Base-by-base conservation (phyloP, 2,329 filamentous ascomycete species). In the Botrytis hyacinthi region DNA sequence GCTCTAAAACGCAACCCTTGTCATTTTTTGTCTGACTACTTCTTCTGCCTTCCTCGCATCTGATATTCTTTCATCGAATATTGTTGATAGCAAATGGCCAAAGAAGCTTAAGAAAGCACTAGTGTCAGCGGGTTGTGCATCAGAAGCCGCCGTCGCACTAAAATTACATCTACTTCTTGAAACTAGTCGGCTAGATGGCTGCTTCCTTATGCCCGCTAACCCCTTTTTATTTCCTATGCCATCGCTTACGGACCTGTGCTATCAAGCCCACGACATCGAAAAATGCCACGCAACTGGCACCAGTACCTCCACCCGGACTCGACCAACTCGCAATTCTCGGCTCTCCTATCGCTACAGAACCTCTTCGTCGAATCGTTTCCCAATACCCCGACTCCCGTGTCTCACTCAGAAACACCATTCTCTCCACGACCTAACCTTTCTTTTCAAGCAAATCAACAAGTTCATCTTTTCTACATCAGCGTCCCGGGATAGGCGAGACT, bases 1-100 rank as follows among this genome's bases (percentile, higher is more conserved):
- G 22, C 26, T 40, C 35, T 60, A 32, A 18, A 72, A 61, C 22
- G 18, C 12, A 46, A 32, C 42, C 10, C 48, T 61, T 54, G 29
- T 48, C 22, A 18, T 72, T 29, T 69, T 72, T 2, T 60, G 46
- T 51, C 71, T 72, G 40, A 61, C 35, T 4, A 68, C 40, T 18
- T 69, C 40, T 18, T 69, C 18, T 29, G 20, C 40, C 4, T 40
- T 69, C 18, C 51, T 69, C 4, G 63, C 26, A 35, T 72, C 62
- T 40, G 51, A 72, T 8, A n/a, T 61, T n/a, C 37, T 40, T 57
- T 26, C 35, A 6, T 57, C 20, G 37, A 20, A 51, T 18, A 26
- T 26, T 20, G 8, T n/a, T 57, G 60, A 67, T 10, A 42, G 42
- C 20, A n/a, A 51, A 40, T 22, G 4, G 26, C 2, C 20, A 14